Percentiles rank a stretch among this genome's conserved stretches.
Evolutionary conservation across 2,329 filamentous ascomycete species (phyloP).

Genomic region (Colletotrichum filicis): DNA sequence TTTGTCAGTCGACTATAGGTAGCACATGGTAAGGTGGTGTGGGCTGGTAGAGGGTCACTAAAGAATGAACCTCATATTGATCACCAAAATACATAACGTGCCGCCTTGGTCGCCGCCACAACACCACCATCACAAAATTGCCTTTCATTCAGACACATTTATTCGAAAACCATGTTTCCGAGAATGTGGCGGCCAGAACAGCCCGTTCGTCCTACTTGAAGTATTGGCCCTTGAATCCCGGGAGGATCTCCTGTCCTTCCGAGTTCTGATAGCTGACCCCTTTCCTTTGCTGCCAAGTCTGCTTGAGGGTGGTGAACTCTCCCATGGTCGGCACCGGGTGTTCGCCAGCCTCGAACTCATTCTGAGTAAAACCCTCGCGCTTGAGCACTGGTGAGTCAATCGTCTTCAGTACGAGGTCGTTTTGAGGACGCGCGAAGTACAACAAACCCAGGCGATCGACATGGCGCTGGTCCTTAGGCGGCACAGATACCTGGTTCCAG

Average conservation of each 20-base stretch:
- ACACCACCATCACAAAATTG: too few relatives aligned
- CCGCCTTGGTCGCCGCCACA: too few relatives aligned
- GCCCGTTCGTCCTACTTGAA: constrained; percentile 10
- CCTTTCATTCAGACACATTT: too few relatives aligned
- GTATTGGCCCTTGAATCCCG: constrained; percentile 45
- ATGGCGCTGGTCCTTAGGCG: constrained; percentile 53
- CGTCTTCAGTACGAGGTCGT: constrained; percentile 49
- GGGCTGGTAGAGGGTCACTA: too few relatives aligned
- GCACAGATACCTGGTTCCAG: constrained; percentile 44
- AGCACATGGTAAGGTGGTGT: too few relatives aligned
- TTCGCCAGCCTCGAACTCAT: constrained; percentile 49
- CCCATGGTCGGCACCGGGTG: constrained; percentile 48
- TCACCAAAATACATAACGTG: too few relatives aligned
- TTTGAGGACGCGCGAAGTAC: constrained; percentile 60
- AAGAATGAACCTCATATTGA: too few relatives aligned
- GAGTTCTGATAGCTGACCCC: constrained; percentile 39
- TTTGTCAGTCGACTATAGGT: too few relatives aligned
- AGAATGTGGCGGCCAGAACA: not conserved
- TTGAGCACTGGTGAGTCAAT: constrained; percentile 51
- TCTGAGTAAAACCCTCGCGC: constrained; percentile 45
- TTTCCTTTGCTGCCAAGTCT: constrained; percentile 50
- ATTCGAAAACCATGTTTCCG: not conserved
- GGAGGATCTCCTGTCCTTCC: constrained; percentile 47
- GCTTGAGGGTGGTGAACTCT: constrained; percentile 50
- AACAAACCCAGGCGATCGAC: constrained; percentile 60